Evolutionary conservation across 2,329 filamentous ascomycete species (phyloP).

Genomic region (Ilyonectria destructans): DNA sequence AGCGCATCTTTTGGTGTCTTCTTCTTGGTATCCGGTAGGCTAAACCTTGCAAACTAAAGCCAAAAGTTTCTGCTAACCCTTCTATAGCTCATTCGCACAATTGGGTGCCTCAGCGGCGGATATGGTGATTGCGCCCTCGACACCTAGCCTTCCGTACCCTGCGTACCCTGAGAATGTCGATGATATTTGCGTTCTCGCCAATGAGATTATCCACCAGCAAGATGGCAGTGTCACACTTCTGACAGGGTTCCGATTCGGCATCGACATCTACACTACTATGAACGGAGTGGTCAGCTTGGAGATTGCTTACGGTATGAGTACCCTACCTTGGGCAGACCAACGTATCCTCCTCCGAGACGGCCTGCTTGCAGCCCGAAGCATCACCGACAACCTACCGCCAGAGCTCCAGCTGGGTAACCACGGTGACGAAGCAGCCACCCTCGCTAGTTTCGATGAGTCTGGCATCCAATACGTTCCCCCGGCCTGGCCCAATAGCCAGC

Average conservation of each 20-base stretch:
- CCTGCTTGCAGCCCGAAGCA: conserved; percentile 78
- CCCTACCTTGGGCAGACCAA: conserved; percentile 85
- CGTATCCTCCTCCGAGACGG: conserved; percentile 81
- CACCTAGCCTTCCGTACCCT: conserved; percentile 82
- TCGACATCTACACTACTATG: conserved; percentile 86
- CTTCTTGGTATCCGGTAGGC: conserved; percentile 79
- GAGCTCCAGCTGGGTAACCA: conserved; percentile 74
- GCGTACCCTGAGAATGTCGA: conserved; percentile 87
- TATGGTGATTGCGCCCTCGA: conserved; percentile 83
- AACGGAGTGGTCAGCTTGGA: conserved; percentile 85
- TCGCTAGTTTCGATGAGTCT: conserved; percentile 61
- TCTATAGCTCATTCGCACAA: conserved; percentile 80
- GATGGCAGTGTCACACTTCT: conserved; percentile 78
- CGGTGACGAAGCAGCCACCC: conserved; percentile 54
- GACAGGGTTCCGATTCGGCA: conserved; percentile 85
- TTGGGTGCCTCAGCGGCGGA: conserved; percentile 81
- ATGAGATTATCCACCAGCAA: conserved; percentile 80
- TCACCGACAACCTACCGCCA: conserved; percentile 77
- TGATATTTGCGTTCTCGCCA: conserved; percentile 83
- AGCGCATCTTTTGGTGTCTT: conserved; percentile 88
- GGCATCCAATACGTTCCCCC: conserved; percentile 69
- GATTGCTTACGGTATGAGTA: conserved; percentile 84
- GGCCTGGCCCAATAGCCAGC: conserved; percentile 63
- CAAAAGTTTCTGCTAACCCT: conserved; percentile 33
- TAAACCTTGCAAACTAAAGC: background rate